phyloP scores from a whole-genome alignment of 169 alveolate genomes.

The Cryptosporidium felis region DNA sequence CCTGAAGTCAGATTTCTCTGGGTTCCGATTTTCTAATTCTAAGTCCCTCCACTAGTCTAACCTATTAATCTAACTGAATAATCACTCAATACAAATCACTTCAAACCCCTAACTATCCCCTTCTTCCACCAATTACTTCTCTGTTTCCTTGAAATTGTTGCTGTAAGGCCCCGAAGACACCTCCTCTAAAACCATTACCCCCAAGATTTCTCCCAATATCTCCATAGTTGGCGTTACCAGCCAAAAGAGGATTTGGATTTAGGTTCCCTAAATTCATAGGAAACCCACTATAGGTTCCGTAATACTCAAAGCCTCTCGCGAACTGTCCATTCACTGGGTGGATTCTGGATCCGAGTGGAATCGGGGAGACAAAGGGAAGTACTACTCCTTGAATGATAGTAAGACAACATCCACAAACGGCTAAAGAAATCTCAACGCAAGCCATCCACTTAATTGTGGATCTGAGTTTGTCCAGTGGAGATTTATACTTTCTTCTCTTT shows the following conservation, averaged over 20 bases:
- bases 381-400: slow-evolving; percentile 12
- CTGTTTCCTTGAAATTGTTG: no score
- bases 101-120: no score
- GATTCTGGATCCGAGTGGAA: slow-evolving; percentile 50
- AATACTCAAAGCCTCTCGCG: slow-evolving; percentile 46
- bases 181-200: background rate
- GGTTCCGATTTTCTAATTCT: no score
- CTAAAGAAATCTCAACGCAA: slow-evolving; percentile 39
- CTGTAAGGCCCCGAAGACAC: no score
- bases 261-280: background rate
- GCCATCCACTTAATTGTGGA: slow-evolving; percentile 63
- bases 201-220: background rate
- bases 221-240: background rate
- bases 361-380: slow-evolving; percentile 31
- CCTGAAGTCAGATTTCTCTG: no score
- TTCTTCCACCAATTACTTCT: no score
- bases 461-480: slow-evolving; percentile 12
- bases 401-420: slow-evolving; percentile 57
- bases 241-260: background rate
- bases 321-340: slow-evolving; percentile 2
- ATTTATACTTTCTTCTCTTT: slow-evolving; percentile 14
- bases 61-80: no score
- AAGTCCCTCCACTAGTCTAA: no score
- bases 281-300: background rate
- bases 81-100: no score